Conservation (phyloP, 345 rosid species). For the Moricandia moricandioides region DNA sequence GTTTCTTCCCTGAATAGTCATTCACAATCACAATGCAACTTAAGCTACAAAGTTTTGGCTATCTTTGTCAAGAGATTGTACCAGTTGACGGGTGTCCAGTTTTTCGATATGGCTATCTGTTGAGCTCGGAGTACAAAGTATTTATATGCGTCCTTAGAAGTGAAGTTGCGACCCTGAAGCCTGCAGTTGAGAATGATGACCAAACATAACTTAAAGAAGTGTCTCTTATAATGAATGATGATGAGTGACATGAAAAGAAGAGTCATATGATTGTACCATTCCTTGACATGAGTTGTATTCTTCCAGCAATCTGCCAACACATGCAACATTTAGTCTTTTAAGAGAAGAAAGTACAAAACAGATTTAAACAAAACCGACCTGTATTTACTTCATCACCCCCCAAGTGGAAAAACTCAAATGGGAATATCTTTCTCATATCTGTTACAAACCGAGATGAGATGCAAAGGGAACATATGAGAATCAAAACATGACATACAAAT, state of each 20-base stretch:
- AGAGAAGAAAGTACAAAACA: background rate
- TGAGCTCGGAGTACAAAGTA: constrained; percentile 83
- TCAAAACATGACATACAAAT: background rate
- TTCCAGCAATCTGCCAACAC: constrained; percentile 80
- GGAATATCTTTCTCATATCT: constrained; percentile 90
- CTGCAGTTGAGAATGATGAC: constrained; percentile 44
- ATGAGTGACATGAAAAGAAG: constrained; percentile 9
- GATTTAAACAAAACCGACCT: constrained; percentile 43
- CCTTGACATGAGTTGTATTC: constrained; percentile 64
- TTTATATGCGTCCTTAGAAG: constrained; percentile 63
- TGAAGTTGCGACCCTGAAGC: constrained; percentile 67
- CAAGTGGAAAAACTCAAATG: constrained; percentile 92
- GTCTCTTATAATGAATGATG: background rate
- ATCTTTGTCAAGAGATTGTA: constrained; percentile 29
- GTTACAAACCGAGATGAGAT: constrained; percentile 17
- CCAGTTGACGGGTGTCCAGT: constrained; percentile 91
- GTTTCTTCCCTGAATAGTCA: constrained; percentile 73
- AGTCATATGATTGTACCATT: constrained; percentile 53
- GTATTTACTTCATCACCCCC: constrained; percentile 98
- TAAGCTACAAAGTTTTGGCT: background rate
- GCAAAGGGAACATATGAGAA: constrained; percentile 11
- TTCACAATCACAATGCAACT: background rate
- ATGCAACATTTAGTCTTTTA: background rate
- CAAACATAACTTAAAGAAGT: background rate
- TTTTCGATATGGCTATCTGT: constrained; percentile 69